Conservation (phyloP, 2,329 filamentous ascomycete species). For the Samsoniella hepiali region DNA sequence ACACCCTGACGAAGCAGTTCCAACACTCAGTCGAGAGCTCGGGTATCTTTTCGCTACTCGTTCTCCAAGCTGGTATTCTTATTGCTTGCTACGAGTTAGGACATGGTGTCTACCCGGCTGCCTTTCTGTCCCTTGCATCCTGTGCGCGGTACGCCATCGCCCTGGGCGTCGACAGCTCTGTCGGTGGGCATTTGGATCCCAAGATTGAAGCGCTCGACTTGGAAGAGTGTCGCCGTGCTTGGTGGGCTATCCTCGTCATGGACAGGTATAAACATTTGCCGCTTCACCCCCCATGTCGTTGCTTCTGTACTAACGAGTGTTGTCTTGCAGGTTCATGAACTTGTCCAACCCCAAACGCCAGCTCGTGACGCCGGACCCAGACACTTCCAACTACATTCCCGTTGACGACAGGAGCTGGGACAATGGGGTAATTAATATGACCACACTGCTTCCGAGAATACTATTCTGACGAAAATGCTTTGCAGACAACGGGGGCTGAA, state of each 20-base stretch:
- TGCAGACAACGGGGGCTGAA: neutral
- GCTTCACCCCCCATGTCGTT: neutral
- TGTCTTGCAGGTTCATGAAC: conserved; percentile 13
- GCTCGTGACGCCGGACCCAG: conserved; percentile 21
- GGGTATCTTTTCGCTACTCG: conserved; percentile 17
- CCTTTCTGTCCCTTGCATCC: conserved; percentile 17
- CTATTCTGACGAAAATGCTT: neutral
- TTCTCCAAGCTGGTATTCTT: conserved; percentile 19
- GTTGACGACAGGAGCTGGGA: conserved; percentile 20
- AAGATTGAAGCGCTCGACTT: conserved; percentile 16
- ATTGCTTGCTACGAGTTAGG: conserved; percentile 20
- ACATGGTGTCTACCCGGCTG: conserved; percentile 20
- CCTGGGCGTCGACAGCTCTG: conserved; percentile 18
- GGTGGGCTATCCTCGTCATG: conserved; percentile 21
- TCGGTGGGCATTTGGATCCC: neutral
- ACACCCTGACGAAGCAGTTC: conserved; percentile 20
- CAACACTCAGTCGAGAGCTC: conserved; percentile 13
- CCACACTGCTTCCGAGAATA: no score
- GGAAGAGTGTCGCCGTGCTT: conserved; percentile 20
- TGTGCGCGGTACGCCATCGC: conserved; percentile 20
- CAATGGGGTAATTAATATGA: conserved; percentile 10
- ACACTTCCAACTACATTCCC: conserved; percentile 15
- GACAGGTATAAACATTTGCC: conserved; percentile 14
- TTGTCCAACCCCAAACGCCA: conserved; percentile 12
- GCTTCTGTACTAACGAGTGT: neutral